phyloP scores from a whole-genome alignment of 1,139 yeast genomes.

The Suhomyces bokatorum region DNA sequence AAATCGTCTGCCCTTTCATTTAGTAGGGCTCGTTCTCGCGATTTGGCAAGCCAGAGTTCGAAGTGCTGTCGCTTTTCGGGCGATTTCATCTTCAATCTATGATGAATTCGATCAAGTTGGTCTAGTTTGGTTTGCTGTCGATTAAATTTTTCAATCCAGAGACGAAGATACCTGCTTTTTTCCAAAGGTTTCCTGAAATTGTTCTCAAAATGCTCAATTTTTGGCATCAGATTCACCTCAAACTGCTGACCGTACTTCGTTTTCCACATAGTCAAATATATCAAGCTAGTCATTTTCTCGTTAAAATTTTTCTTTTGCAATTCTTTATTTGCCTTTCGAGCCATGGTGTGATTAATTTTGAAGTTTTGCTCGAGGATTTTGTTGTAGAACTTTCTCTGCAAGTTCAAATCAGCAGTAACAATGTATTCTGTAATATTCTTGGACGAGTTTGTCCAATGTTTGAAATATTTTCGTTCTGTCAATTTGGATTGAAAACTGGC shows the following conservation, averaged over 20 bases:
- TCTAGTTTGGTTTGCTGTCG: constrained; percentile 11
- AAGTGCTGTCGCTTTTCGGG: constrained; percentile 12
- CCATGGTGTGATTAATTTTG: not conserved
- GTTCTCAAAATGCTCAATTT: constrained; percentile 18
- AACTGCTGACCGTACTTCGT: constrained; percentile 17
- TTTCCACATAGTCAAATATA: constrained; percentile 25
- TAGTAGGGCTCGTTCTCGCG: constrained; percentile 9
- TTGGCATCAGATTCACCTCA: constrained; percentile 17
- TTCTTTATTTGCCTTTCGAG: constrained; percentile 6
- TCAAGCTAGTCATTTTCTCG: constrained; percentile 5
- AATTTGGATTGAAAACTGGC: not conserved
- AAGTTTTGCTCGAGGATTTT: constrained; percentile 7
- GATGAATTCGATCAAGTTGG: constrained; percentile 18
- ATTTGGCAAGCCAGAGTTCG: constrained; percentile 20
- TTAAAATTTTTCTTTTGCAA: constrained; percentile 5
- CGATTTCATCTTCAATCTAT: constrained; percentile 15
- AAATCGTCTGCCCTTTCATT: constrained; percentile 21
- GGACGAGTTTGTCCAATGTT: not conserved
- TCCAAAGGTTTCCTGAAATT: constrained; percentile 15
- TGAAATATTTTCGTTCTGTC: not conserved
- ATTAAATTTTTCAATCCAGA: constrained; percentile 28
- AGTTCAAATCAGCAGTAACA: constrained; percentile 21
- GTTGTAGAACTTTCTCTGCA: constrained; percentile 23
- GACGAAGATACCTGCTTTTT: constrained; percentile 15
- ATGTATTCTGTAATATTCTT: constrained; percentile 5